phyloP scores from a whole-genome alignment of 305 asterid species.

The Fraxinus baroniana region DNA sequence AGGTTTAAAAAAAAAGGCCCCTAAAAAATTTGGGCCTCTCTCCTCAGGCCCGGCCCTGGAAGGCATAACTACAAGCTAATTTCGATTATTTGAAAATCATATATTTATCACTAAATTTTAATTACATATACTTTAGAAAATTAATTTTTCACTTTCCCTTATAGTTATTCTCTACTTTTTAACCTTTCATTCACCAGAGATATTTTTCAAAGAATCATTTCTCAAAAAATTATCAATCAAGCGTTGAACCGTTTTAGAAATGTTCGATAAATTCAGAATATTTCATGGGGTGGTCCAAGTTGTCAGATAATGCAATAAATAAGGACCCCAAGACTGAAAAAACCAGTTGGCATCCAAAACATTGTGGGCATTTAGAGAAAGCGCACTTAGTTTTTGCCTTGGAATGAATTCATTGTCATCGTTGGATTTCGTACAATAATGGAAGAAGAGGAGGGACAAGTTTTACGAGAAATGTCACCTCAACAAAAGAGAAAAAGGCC shows the following conservation, averaged over 20 bases:
- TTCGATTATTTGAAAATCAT: no score
- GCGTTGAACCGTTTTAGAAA: background rate
- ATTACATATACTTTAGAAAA: no score
- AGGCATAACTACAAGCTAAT: background rate
- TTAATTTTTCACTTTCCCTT: no score
- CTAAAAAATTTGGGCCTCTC: no score
- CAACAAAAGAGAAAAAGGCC: slow-evolving; percentile 15
- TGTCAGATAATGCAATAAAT: slow-evolving; percentile 9
- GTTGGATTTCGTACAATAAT: slow-evolving; percentile 10
- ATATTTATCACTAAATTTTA: no score
- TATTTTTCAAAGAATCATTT: no score
- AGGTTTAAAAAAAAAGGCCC: no score
- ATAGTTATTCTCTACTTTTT: no score
- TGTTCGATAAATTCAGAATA: background rate
- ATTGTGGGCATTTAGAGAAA: background rate
- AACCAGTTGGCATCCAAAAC: background rate
- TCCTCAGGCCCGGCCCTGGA: background rate
- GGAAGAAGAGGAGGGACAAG: slow-evolving; percentile 19
- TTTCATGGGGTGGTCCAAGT: background rate
- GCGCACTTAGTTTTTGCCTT: background rate
- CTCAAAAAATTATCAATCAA: background rate
- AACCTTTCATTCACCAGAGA: no score
- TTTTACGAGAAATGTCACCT: slow-evolving; percentile 24
- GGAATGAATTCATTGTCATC: background rate
- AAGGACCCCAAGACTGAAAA: slow-evolving; percentile 1